Base-by-base conservation (phyloP, 129 eudicot genomes). In the Artemisia argyi region DNA sequence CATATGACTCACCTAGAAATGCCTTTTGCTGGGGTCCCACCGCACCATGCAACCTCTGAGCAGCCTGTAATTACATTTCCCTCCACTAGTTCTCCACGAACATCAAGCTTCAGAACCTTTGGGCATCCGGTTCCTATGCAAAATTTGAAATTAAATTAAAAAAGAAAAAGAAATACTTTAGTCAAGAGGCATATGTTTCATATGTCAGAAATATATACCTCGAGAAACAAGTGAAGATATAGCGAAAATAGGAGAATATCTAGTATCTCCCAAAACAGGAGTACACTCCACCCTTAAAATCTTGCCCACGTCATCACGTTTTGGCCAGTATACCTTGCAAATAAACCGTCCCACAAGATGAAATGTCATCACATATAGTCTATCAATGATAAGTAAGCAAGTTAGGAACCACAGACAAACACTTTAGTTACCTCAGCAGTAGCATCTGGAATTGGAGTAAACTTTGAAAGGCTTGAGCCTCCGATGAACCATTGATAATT, bases 11-110 rank as follows among this genome's bases (percentile, higher is more conserved):
- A 95, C 99, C 99, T 95, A 54, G 97, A 81, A 83, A 95, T 89
- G 66, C 99, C 94, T 86, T 85, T 95, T 47, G 88, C 97, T 48
- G 96, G 96, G 77, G 96, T 86, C 49, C 96, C 97, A 17, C 99
- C 99, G 74, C 99, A 95, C 99, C 99, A 95, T 73, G 99, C 99
- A 81, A 95, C 80, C 81, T 91, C 95, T 16, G 88, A 85, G 82
- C 74, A 68, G 19, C 99, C 99, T 78, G 76, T 90, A 58, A 91
- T 79, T 55, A 73, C 74, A 70, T 85, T 90, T 63, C 99, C 99
- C 69, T 95, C 97, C 59, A 95, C 88, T 71, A 95, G 80, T 56
- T 90, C 99, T 72, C 99, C 99, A 71, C 66, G 84, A 22, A 95
- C 89, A 61, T 86, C 88, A 82, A 95, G 91, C 85, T 91, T 90